A percentile compares a stretch with the other conserved stretches of the same genome.
Conservation (phyloP, 2,329 filamentous ascomycete species). For the Penicillium occitanis region DNA sequence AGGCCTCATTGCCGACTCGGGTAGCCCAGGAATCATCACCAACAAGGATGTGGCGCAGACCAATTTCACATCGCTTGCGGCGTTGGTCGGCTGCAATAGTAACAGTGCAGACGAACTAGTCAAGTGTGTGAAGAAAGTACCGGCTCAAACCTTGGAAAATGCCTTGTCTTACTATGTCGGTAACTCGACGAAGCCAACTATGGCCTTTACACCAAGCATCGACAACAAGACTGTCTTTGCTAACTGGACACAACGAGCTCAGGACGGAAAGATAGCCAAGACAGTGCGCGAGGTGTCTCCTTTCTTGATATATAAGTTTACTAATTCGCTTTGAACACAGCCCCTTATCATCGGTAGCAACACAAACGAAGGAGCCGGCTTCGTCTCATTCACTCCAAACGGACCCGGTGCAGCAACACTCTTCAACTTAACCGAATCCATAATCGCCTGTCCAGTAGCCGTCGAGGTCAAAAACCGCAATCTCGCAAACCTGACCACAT, state of each 20-base stretch:
- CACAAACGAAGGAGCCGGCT: slow-evolving; percentile 24
- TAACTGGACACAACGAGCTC: not conserved
- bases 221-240: not conserved
- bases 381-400: slow-evolving; percentile 19
- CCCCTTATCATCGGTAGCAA: slow-evolving; percentile 22
- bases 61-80: slow-evolving; percentile 32
- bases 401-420: slow-evolving; percentile 18
- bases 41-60: slow-evolving; percentile 23
- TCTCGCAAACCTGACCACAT: slow-evolving; percentile 33
- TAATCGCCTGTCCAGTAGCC: slow-evolving; percentile 28
- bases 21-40: slow-evolving; percentile 10
- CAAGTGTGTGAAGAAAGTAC: slow-evolving; percentile 10
- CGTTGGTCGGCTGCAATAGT: slow-evolving; percentile 27
- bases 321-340: not conserved
- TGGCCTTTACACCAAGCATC: not conserved
- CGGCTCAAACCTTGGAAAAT: not conserved
- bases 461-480: slow-evolving; percentile 31
- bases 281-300: not conserved
- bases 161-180: not conserved
- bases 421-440: slow-evolving; percentile 23
- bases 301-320: not conserved
- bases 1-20: slow-evolving; percentile 26
- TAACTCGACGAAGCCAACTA: not conserved
- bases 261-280: not conserved
- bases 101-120: slow-evolving; percentile 25